Evolutionary conservation across 345 rosid genomes (phyloP).

Genomic region (Clarkia xantiana): DNA sequence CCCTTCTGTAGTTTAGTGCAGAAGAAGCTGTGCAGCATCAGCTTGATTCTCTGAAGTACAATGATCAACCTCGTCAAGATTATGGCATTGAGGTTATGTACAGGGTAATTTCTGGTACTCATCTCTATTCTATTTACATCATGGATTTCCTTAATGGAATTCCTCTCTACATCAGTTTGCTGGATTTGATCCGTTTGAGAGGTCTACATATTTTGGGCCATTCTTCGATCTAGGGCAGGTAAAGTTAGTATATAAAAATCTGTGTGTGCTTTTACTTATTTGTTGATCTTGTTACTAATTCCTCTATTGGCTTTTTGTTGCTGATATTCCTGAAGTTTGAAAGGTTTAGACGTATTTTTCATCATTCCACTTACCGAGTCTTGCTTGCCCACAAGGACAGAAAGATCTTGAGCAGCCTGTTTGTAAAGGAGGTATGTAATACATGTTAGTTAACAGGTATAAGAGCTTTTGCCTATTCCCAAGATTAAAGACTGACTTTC

Average conservation of each 20-base stretch:
- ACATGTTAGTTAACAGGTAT: slow-evolving; percentile 1
- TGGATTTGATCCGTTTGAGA: slow-evolving; percentile 92
- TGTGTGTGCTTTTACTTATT: slow-evolving; percentile 1
- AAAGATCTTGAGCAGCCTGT: slow-evolving; percentile 65
- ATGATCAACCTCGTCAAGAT: slow-evolving; percentile 74
- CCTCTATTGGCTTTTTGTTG: slow-evolving; percentile 1
- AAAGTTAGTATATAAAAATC: slow-evolving; percentile 4
- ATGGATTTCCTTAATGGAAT: neutral
- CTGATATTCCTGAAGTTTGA: slow-evolving; percentile 40
- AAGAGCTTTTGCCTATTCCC: neutral
- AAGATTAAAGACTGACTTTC: neutral
- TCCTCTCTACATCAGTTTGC: slow-evolving; percentile 51
- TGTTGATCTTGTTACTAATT: neutral
- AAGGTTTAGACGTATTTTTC: slow-evolving; percentile 85
- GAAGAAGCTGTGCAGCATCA: slow-evolving; percentile 73
- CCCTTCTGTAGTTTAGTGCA: slow-evolving; percentile 59
- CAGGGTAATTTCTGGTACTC: slow-evolving; percentile 30
- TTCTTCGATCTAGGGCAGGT: slow-evolving; percentile 90
- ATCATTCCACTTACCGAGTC: slow-evolving; percentile 77
- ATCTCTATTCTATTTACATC: neutral
- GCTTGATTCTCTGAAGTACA: slow-evolving; percentile 78
- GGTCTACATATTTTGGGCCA: slow-evolving; percentile 89
- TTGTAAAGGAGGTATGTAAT: slow-evolving; percentile 54
- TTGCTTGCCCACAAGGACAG: slow-evolving; percentile 85
- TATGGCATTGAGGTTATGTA: slow-evolving; percentile 91